These are phyloP conservation scores for Rhypophila decipiens DNA, from an alignment of 495 filamentous ascomycete species.

Conservation along the genomic window DNA sequence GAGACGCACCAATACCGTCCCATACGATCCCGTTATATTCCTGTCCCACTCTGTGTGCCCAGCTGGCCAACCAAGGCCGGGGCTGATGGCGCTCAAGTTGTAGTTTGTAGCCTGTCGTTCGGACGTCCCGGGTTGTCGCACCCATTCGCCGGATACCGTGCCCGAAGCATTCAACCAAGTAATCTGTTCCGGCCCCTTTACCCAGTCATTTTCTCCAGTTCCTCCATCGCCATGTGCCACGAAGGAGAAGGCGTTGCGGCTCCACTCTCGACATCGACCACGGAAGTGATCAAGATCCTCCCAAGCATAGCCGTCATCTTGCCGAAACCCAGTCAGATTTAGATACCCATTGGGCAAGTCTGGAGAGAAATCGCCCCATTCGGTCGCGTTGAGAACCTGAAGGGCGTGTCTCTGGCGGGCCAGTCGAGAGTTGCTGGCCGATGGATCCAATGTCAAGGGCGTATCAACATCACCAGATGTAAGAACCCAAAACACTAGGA, in stretches of 20 bases:
- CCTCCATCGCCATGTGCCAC: no score
- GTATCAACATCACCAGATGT: conserved; percentile 32
- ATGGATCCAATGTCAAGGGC: conserved; percentile 32
- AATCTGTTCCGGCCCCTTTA: conserved; percentile 36
- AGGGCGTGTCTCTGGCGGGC: conserved; percentile 52
- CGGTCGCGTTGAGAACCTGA: conserved; percentile 60
- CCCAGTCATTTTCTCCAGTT: conserved; percentile 23
- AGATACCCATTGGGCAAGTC: conserved; percentile 46
- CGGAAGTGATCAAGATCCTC: conserved; percentile 46
- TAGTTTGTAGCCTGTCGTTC: conserved; percentile 30
- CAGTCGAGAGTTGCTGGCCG: conserved; percentile 31
- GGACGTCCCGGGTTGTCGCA: conserved; percentile 44
- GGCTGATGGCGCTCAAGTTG: conserved; percentile 43
- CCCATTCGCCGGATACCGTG: conserved; percentile 68
- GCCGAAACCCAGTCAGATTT: conserved; percentile 69
- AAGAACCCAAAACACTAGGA: conserved; percentile 39
- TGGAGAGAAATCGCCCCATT: conserved; percentile 68
- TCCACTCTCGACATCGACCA: conserved; percentile 38
- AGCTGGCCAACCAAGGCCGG: conserved; percentile 33
- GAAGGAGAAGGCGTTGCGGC: conserved; percentile 30
- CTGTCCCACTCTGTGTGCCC: conserved; percentile 49
- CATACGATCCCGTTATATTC: conserved; percentile 60
- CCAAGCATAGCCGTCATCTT: conserved; percentile 73
- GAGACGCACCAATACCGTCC: conserved; percentile 45
- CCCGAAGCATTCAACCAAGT: conserved; percentile 81